Evolutionary conservation across 2,329 filamentous ascomycete genomes (phyloP).

Genomic region (Aspergillus japonicus): DNA sequence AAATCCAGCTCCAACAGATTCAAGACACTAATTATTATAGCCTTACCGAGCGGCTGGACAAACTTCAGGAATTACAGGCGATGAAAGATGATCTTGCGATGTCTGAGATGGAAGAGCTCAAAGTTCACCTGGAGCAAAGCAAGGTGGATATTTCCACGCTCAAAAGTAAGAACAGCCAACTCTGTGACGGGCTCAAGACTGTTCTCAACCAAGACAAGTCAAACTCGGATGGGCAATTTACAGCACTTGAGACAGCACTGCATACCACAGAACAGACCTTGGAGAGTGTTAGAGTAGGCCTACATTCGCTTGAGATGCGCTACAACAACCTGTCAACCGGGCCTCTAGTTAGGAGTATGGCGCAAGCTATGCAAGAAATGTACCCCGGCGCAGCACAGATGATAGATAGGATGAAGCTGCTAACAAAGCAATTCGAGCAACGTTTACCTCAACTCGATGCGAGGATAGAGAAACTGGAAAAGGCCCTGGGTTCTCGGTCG

Average conservation of each 20-base stretch:
- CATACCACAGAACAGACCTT: conserved; percentile 7
- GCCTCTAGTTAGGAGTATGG: conserved; percentile 35
- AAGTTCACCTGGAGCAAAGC: conserved; percentile 4
- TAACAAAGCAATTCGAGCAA: conserved; percentile 19
- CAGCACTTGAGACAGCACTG: conserved; percentile 2
- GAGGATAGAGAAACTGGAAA: conserved; percentile 10
- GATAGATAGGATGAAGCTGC: conserved; percentile 19
- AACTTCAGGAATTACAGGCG: conserved; percentile 16
- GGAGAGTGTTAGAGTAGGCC: conserved; percentile 21
- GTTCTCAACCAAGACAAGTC: neutral
- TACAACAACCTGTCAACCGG: conserved; percentile 51
- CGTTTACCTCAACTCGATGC: conserved; percentile 3
- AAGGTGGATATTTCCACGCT: neutral
- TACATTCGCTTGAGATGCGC: conserved; percentile 47
- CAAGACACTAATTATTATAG: neutral
- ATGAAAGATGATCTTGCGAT: conserved; percentile 25
- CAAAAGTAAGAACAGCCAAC: neutral
- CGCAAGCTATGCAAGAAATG: conserved; percentile 35
- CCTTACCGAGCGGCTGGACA: conserved; percentile 5
- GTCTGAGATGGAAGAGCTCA: conserved; percentile 20
- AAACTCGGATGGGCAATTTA: conserved; percentile 4
- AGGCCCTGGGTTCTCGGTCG: neutral
- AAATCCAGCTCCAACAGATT: neutral
- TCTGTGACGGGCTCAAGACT: neutral
- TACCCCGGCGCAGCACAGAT: conserved; percentile 33